Evolutionary conservation across 2,329 filamentous ascomycete species (phyloP).

Genomic region (Fusarium sororula): DNA sequence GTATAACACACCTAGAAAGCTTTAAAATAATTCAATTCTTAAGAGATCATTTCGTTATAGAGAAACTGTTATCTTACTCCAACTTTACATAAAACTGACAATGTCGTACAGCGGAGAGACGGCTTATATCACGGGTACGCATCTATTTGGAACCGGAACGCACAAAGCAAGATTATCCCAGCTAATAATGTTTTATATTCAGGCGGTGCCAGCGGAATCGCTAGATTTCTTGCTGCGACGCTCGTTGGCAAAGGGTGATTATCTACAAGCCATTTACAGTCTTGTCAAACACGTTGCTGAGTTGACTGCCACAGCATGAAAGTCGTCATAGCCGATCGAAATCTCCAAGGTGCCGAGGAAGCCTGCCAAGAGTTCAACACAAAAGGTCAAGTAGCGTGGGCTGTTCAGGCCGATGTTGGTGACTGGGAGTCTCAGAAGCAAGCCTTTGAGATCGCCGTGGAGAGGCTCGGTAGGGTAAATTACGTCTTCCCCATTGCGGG

Average conservation of each 20-base stretch:
- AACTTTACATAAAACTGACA: accelerated
- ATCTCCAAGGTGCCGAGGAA: neutral
- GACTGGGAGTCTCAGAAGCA: neutral
- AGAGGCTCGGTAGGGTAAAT: neutral
- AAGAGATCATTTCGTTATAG: accelerated
- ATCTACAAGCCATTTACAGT: too few species aligned
- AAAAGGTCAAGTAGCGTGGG: neutral
- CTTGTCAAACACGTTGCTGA: too few species aligned
- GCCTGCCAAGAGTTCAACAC: neutral
- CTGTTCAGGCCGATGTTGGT: neutral
- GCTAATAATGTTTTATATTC: accelerated
- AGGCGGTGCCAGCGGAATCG: neutral
- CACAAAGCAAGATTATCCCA: too few species aligned
- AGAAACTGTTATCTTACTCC: too few species aligned
- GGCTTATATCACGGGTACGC: too few species aligned
- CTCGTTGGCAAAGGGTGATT: neutral
- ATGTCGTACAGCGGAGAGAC: too few species aligned
- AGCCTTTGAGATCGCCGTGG: neutral
- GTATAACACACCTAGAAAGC: too few species aligned
- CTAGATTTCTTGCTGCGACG: neutral
- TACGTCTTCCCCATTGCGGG: neutral
- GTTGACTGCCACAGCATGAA: neutral
- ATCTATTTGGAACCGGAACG: accelerated
- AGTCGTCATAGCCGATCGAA: neutral
- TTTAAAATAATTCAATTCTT: too few species aligned